A percentile compares a stretch with the other conserved stretches of the same genome.
Conservation (phyloP, 116 monocot genomes). For the Phalaenopsis hybrid region DNA sequence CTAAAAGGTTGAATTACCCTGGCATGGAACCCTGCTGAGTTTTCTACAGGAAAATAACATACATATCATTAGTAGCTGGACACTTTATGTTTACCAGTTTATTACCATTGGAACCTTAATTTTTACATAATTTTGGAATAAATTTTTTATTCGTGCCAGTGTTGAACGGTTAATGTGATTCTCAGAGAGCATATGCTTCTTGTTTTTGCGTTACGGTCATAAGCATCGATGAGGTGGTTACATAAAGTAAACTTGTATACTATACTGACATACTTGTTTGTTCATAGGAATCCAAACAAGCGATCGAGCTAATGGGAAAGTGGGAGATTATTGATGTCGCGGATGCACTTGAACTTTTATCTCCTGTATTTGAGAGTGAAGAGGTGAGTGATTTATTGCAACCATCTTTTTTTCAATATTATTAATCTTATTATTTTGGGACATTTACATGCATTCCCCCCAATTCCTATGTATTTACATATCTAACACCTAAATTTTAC, state of each 20-base stretch:
- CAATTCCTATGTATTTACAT: too few species aligned
- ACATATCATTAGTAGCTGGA: not conserved
- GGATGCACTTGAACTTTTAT: constrained; percentile 87
- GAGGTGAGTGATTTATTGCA: constrained; percentile 51
- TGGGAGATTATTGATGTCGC: constrained; percentile 94
- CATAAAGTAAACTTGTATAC: too few species aligned
- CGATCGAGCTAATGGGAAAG: constrained; percentile 85
- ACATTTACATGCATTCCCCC: too few species aligned
- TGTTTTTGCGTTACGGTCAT: not conserved
- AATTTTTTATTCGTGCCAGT: not conserved
- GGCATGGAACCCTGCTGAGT: not conserved
- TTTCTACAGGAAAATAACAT: not conserved
- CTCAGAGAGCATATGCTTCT: not conserved
- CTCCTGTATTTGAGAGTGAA: constrained; percentile 92
- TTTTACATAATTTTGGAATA: not conserved
- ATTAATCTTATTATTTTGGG: too few species aligned
- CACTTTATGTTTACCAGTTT: not conserved
- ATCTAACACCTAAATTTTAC: too few species aligned
- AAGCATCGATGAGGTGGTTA: not conserved
- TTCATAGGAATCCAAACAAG: constrained; percentile 90
- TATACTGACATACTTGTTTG: not conserved
- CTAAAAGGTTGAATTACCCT: not conserved
- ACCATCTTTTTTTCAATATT: not conserved
- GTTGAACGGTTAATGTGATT: not conserved
- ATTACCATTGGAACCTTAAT: not conserved